Evolutionary conservation across 345 rosid genomes (phyloP).

Genomic region (Linum trigynum): DNA sequence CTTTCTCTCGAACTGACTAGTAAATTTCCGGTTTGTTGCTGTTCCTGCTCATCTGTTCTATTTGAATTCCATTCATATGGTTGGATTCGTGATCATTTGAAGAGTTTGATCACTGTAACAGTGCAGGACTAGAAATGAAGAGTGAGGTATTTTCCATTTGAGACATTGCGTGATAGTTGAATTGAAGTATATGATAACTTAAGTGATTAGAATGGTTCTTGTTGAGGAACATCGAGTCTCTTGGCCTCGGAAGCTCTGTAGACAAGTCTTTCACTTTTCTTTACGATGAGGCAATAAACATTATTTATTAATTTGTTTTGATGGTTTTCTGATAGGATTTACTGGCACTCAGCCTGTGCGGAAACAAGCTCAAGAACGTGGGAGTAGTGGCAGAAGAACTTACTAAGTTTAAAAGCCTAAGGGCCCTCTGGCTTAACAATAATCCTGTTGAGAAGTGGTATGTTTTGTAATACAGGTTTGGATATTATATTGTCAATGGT

Average conservation of each 20-base stretch:
- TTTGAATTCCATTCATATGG: too few species aligned
- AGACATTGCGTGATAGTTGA: neutral
- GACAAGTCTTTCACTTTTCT: neutral
- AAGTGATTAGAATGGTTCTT: neutral
- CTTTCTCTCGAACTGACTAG: slow-evolving; percentile 46
- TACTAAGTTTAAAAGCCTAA: slow-evolving; percentile 51
- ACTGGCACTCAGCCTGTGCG: slow-evolving; percentile 67
- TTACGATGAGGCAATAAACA: neutral
- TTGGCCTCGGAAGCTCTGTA: too few species aligned
- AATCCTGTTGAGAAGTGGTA: slow-evolving; percentile 65
- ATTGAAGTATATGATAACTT: neutral
- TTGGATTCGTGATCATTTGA: too few species aligned
- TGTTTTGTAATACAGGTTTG: neutral
- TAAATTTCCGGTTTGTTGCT: slow-evolving; percentile 48
- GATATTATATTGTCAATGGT: slow-evolving; percentile 4
- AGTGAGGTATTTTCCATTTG: neutral
- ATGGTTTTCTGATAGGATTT: slow-evolving; percentile 42
- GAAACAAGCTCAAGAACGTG: slow-evolving; percentile 54
- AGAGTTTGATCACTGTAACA: too few species aligned
- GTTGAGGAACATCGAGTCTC: neutral
- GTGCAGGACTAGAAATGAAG: too few species aligned
- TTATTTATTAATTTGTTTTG: neutral
- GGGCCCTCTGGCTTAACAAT: slow-evolving; percentile 78
- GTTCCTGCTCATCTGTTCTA: neutral
- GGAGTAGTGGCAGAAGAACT: slow-evolving; percentile 53